phyloP scores from a whole-genome alignment of 345 rosid species.

The Populus euphratica region DNA sequence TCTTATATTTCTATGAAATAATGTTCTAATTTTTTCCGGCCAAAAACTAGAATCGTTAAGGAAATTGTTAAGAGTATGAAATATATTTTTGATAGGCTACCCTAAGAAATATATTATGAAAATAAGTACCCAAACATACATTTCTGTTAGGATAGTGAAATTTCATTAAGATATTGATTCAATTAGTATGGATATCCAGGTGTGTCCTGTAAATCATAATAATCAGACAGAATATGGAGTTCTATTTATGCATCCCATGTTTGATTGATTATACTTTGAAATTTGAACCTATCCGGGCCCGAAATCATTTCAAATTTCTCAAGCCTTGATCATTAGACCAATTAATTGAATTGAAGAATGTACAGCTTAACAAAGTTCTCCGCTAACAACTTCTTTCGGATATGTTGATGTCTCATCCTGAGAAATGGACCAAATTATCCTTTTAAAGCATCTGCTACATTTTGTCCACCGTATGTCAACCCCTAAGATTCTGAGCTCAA shows the following conservation, averaged over 20 bases:
- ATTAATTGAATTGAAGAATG: neutral
- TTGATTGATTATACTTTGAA: neutral
- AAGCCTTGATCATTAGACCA: neutral
- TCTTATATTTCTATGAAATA: neutral
- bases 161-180: neutral
- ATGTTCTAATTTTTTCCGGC: neutral
- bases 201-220: neutral
- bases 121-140: neutral
- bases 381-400: neutral
- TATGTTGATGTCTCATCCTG: neutral
- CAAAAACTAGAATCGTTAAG: neutral
- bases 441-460: neutral
- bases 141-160: neutral
- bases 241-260: neutral
- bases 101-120: neutral
- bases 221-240: neutral
- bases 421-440: neutral
- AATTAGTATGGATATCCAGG: neutral
- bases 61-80: neutral
- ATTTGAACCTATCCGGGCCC: neutral
- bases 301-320: neutral
- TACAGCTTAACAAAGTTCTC: neutral
- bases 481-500: neutral
- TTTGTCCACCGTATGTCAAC: neutral
- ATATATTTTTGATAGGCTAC: neutral